These are phyloP conservation scores for Picea glauca DNA, from an alignment of 75 land plant genomes.

Conservation along the genomic window DNA sequence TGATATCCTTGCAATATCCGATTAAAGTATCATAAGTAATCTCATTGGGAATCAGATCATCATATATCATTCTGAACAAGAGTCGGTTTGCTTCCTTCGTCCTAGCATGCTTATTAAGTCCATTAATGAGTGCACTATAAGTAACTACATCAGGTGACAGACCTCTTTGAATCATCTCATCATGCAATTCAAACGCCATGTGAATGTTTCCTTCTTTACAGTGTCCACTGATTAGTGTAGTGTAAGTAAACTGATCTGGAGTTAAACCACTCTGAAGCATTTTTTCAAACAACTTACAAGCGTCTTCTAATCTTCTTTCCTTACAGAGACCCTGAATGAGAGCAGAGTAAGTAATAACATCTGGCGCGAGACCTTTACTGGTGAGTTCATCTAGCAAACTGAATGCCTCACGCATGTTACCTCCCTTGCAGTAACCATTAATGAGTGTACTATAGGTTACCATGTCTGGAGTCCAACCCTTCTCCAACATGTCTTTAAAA, in stretches of 20 bases:
- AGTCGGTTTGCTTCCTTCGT: slow-evolving; percentile 60
- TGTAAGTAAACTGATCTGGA: slow-evolving; percentile 62
- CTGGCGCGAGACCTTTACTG: slow-evolving; percentile 45
- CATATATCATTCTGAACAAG: slow-evolving; percentile 41
- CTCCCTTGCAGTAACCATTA: slow-evolving; percentile 40
- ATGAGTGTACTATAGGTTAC: slow-evolving; percentile 59
- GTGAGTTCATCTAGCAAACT: slow-evolving; percentile 39
- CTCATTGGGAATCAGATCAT: slow-evolving; percentile 50
- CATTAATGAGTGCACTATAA: slow-evolving; percentile 69
- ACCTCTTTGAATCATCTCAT: slow-evolving; percentile 57
- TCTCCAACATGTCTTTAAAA: slow-evolving; percentile 38
- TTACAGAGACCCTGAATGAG: slow-evolving; percentile 68
- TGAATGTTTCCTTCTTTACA: slow-evolving; percentile 52
- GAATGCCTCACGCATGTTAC: slow-evolving; percentile 46
- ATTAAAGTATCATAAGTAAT: slow-evolving; percentile 59
- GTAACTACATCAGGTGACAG: slow-evolving; percentile 70
- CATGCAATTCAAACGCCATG: slow-evolving; percentile 41
- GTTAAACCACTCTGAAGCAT: slow-evolving; percentile 39
- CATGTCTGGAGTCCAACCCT: slow-evolving; percentile 51
- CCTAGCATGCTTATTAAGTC: slow-evolving; percentile 49
- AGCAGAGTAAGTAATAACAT: slow-evolving; percentile 55
- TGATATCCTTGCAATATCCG: slow-evolving; percentile 34
- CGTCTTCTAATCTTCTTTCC: slow-evolving; percentile 39
- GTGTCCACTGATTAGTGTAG: slow-evolving; percentile 64
- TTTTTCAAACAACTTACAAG: slow-evolving; percentile 33